Percentiles rank a stretch among this genome's conserved stretches.
These are phyloP conservation scores for Calonectria henricotiae DNA, from an alignment of 2,329 filamentous ascomycete genomes.

Conservation along the genomic window DNA sequence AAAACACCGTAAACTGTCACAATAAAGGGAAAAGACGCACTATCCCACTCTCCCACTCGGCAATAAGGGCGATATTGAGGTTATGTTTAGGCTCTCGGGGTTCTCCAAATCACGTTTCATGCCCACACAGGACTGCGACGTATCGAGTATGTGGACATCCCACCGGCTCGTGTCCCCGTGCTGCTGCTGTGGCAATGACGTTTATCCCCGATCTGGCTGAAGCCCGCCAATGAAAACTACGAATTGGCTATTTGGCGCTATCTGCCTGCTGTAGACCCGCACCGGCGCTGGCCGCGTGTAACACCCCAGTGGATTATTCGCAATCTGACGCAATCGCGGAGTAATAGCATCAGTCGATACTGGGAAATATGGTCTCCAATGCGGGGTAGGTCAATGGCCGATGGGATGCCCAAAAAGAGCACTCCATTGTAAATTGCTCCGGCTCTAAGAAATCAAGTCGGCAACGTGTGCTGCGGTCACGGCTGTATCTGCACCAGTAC, in stretches of 20 bases:
- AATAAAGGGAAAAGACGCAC: conserved; percentile 10
- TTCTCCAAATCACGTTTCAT: conserved; percentile 24
- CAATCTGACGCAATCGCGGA: conserved; percentile 47
- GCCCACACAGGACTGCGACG: conserved; percentile 1
- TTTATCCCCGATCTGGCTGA: conserved; percentile 12
- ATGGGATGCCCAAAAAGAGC: background rate
- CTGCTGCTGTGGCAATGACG: conserved; percentile 26
- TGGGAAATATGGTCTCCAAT: conserved; percentile 3
- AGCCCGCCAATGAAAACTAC: background rate
- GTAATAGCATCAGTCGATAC: conserved; percentile 18
- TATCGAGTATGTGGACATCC: conserved; percentile 26
- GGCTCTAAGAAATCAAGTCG: background rate
- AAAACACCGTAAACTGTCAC: background rate
- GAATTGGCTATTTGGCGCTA: background rate
- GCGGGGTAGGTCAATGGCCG: conserved; percentile 39
- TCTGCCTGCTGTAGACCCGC: conserved; percentile 33
- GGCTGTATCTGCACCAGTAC: background rate
- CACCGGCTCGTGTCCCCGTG: conserved; percentile 33
- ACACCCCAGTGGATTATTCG: conserved; percentile 37
- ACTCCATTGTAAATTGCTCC: background rate
- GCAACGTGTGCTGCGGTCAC: background rate
- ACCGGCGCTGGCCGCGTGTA: conserved; percentile 43
- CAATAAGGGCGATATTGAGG: conserved; percentile 10
- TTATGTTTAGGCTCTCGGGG: conserved; percentile 24
- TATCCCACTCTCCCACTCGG: conserved; percentile 39